Percentiles rank a stretch among this genome's conserved stretches.
These are phyloP conservation scores for Apiotrichum domesticum DNA, from an alignment of 1,284 basidiomycete species.

Conservation along the genomic window DNA sequence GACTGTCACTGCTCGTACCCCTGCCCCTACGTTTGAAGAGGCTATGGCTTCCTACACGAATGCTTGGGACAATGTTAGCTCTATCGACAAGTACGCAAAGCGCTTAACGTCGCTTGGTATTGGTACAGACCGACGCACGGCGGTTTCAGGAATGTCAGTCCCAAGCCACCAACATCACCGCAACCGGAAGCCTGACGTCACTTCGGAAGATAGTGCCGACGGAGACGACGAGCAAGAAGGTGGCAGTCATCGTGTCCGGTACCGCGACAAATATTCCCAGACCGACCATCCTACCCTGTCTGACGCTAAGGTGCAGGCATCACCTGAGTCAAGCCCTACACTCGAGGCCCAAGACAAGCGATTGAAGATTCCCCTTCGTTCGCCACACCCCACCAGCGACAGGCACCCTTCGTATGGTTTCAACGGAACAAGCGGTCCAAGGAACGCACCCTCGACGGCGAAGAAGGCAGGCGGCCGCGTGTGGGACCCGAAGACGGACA, in stretches of 20 bases:
- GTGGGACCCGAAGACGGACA: conserved; percentile 37
- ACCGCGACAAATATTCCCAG: conserved; percentile 32
- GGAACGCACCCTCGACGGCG: background rate
- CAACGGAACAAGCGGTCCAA: too few relatives aligned
- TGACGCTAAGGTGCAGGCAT: conserved; percentile 34
- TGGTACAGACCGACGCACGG: background rate
- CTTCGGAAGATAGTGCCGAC: conserved; percentile 27
- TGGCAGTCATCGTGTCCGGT: conserved; percentile 13
- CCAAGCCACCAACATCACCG: conserved; percentile 15
- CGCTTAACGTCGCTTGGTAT: conserved; percentile 50
- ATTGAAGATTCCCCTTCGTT: background rate
- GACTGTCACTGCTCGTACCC: background rate
- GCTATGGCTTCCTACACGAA: conserved; percentile 61
- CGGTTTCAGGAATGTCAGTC: conserved; percentile 12
- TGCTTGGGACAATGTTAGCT: conserved; percentile 74
- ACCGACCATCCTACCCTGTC: conserved; percentile 22
- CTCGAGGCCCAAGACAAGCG: background rate
- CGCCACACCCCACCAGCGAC: too few relatives aligned
- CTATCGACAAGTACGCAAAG: conserved; percentile 68
- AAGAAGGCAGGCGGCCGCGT: conserved; percentile 10
- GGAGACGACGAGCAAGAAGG: conserved; percentile 31
- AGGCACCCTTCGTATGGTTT: too few relatives aligned
- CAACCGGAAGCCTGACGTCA: conserved; percentile 14
- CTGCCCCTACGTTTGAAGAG: conserved; percentile 44
- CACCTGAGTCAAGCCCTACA: background rate